These are phyloP conservation scores for Paraphoma sp. DNA, from an alignment of 2,329 filamentous ascomycete species.

Conservation along the genomic window DNA sequence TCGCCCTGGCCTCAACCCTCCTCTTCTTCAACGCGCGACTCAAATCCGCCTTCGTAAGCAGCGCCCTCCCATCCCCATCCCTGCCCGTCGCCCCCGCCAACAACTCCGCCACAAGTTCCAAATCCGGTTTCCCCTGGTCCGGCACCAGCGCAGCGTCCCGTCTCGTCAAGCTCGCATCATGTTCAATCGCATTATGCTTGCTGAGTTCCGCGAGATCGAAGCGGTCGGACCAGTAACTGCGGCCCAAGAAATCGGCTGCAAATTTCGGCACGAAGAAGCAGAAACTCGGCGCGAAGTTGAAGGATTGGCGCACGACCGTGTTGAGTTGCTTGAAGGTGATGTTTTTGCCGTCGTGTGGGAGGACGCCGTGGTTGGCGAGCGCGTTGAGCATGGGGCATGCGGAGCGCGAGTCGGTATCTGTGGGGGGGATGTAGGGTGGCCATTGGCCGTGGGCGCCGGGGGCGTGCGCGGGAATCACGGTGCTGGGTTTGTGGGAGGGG, in stretches of 20 bases:
- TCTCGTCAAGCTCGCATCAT: slow-evolving; percentile 43
- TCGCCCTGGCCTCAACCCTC: slow-evolving; percentile 42
- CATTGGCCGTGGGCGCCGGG: slow-evolving; percentile 46
- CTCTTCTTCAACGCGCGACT: slow-evolving; percentile 41
- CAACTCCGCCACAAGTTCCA: slow-evolving; percentile 44
- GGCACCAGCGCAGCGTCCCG: slow-evolving; percentile 40
- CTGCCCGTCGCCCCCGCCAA: slow-evolving; percentile 46
- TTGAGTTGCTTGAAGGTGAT: slow-evolving; percentile 40
- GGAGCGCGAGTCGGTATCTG: slow-evolving; percentile 38
- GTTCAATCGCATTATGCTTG: slow-evolving; percentile 43
- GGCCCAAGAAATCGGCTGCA: slow-evolving; percentile 29
- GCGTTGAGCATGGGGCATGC: slow-evolving; percentile 37
- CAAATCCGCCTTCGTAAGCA: slow-evolving; percentile 48
- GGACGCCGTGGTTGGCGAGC: slow-evolving; percentile 43
- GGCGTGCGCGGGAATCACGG: slow-evolving; percentile 43
- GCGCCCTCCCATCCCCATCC: slow-evolving; percentile 35
- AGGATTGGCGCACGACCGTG: slow-evolving; percentile 27
- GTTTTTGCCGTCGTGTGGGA: slow-evolving; percentile 41
- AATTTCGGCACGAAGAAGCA: slow-evolving; percentile 40
- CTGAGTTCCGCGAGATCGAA: slow-evolving; percentile 41
- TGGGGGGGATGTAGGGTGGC: slow-evolving; percentile 47
- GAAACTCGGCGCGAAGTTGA: slow-evolving; percentile 43
- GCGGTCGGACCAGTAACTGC: slow-evolving; percentile 20
- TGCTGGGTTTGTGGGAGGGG: slow-evolving; percentile 44
- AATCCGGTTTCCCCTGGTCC: slow-evolving; percentile 48